Percentiles rank a stretch among this genome's conserved stretches.
phyloP scores from a whole-genome alignment of 208 protist species.

The Naegleria lovaniensis region DNA sequence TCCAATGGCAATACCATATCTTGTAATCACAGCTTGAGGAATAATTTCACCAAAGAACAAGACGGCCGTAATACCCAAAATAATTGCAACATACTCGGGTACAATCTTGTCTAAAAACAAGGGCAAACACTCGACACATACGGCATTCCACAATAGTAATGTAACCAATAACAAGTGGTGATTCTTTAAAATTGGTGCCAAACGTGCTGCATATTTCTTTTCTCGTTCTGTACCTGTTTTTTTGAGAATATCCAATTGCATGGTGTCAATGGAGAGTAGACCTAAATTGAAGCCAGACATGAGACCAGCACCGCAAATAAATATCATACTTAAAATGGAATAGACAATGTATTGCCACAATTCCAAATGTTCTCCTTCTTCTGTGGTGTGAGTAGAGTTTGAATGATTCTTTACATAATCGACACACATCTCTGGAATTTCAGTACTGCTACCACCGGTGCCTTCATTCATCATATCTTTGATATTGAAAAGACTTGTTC shows the following conservation, averaged over 20 bases:
- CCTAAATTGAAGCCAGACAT: constrained; percentile 61
- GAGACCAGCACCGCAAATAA: constrained; percentile 48
- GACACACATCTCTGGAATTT: too few relatives aligned
- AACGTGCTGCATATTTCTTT: constrained; percentile 45
- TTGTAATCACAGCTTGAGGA: constrained; percentile 53
- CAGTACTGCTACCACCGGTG: too few relatives aligned
- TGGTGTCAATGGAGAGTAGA: constrained; percentile 51
- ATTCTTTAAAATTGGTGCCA: constrained; percentile 51
- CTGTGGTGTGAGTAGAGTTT: too few relatives aligned
- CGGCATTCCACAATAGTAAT: constrained; percentile 59
- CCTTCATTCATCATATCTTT: too few relatives aligned
- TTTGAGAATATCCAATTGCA: constrained; percentile 44
- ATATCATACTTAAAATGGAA: neutral
- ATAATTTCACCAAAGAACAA: constrained; percentile 65
- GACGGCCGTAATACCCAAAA: constrained; percentile 51
- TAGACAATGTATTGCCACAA: too few relatives aligned
- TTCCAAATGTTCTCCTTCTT: too few relatives aligned
- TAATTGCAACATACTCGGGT: constrained; percentile 35
- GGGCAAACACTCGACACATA: constrained; percentile 51
- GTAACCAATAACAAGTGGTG: constrained; percentile 63
- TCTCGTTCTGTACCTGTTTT: constrained; percentile 32
- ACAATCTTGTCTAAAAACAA: constrained; percentile 52
- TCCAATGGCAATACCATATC: constrained; percentile 30
- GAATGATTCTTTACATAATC: too few relatives aligned
- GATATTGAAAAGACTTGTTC: too few relatives aligned